These are phyloP conservation scores for Hypoxylon sp. DNA, from an alignment of 2,329 filamentous ascomycete genomes.

Conservation along the genomic window DNA sequence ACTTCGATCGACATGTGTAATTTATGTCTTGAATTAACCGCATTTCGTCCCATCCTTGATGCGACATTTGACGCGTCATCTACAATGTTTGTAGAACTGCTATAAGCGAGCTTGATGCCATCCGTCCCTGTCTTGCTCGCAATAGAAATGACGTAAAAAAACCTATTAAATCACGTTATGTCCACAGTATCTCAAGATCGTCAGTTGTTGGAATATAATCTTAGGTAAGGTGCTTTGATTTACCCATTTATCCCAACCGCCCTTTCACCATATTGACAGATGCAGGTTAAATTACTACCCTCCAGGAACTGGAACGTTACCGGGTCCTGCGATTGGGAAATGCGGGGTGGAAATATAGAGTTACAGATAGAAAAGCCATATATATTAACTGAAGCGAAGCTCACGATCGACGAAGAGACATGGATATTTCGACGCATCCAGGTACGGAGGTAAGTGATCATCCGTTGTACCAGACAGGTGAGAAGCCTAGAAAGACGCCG, in stretches of 20 bases:
- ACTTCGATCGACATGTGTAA: constrained; percentile 39
- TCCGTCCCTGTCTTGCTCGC: constrained; percentile 28
- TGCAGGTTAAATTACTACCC: constrained; percentile 6
- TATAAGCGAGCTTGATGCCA: constrained; percentile 29
- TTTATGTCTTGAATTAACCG: constrained; percentile 39
- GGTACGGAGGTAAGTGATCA: constrained; percentile 1
- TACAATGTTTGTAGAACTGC: constrained; percentile 5
- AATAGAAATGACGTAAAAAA: constrained; percentile 29
- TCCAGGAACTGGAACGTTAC: constrained; percentile 15
- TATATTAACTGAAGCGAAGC: background rate
- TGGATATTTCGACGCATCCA: background rate
- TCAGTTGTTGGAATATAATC: constrained; percentile 10
- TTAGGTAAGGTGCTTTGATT: constrained; percentile 23
- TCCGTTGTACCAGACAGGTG: background rate
- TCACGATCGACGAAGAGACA: background rate
- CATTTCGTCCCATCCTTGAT: constrained; percentile 20
- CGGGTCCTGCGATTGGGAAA: constrained; percentile 14
- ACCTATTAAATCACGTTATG: constrained; percentile 9
- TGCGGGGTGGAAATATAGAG: constrained; percentile 25
- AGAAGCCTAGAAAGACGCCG: background rate
- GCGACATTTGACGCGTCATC: constrained; percentile 37
- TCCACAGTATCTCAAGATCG: background rate
- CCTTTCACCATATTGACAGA: constrained; percentile 8
- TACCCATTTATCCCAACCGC: constrained; percentile 35
- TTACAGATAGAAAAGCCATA: constrained; percentile 3